Evolutionary conservation across 2,329 filamentous ascomycete species (phyloP).

Genomic region (Grosmannia serpens): DNA sequence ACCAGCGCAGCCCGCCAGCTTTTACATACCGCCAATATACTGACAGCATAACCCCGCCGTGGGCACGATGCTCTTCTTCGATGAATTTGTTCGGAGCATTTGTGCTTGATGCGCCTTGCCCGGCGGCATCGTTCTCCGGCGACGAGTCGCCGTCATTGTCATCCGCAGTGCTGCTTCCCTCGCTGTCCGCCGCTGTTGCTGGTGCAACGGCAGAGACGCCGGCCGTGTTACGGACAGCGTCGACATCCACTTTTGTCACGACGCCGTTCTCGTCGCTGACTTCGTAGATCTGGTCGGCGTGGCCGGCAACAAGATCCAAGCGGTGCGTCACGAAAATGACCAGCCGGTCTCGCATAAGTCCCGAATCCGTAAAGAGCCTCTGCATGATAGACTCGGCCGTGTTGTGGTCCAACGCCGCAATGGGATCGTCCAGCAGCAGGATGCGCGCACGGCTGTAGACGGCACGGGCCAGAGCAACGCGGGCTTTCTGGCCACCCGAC

Average conservation of each 20-base stretch:
- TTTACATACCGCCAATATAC: slow-evolving; percentile 82
- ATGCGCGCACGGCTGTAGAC: slow-evolving; percentile 47
- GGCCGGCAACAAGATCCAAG: slow-evolving; percentile 63
- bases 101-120: slow-evolving; percentile 25
- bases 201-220: slow-evolving; percentile 16
- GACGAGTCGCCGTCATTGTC: slow-evolving; percentile 17
- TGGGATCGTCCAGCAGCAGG: slow-evolving; percentile 50
- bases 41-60: slow-evolving; percentile 61
- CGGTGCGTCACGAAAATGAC: slow-evolving; percentile 72
- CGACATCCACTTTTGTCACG: slow-evolving; percentile 15
- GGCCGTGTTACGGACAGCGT: slow-evolving; percentile 17
- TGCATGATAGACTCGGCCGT: slow-evolving; percentile 52
- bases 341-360: slow-evolving; percentile 44
- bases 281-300: slow-evolving; percentile 64
- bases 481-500: slow-evolving; percentile 51
- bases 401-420: slow-evolving; percentile 51
- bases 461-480: slow-evolving; percentile 51
- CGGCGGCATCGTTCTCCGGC: slow-evolving; percentile 22
- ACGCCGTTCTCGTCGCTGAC: slow-evolving; percentile 46
- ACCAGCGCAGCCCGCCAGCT: slow-evolving; percentile 65
- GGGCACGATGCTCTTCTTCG: slow-evolving; percentile 62
- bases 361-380: slow-evolving; percentile 33
- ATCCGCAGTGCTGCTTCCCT: slow-evolving; percentile 11
- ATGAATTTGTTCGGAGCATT: slow-evolving; percentile 61
- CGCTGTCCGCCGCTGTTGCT: slow-evolving; percentile 20